Conservation (phyloP, 164 flowering plant species). For the Chimonanthus salicifolius region DNA sequence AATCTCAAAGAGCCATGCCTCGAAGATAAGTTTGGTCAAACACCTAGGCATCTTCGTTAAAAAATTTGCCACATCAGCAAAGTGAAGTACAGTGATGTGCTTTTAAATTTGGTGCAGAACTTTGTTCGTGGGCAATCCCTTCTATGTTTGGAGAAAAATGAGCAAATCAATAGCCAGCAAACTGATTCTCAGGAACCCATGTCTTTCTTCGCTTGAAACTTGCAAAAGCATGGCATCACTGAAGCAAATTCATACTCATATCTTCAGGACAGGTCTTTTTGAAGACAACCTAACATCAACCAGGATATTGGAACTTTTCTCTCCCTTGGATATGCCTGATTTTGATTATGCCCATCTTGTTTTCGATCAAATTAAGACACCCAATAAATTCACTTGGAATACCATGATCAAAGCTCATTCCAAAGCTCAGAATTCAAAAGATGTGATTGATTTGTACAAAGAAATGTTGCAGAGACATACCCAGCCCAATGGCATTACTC, state of each 20-base stretch:
- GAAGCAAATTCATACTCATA: constrained; percentile 21
- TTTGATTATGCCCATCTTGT: constrained; percentile 1
- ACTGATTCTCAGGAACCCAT: constrained; percentile 17
- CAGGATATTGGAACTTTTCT: background rate
- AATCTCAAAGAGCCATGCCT: no score
- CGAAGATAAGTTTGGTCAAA: no score
- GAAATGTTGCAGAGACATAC: constrained; percentile 8
- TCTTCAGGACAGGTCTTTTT: constrained; percentile 8
- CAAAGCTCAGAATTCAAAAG: background rate
- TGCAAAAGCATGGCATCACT: constrained; percentile 8
- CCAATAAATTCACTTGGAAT: constrained; percentile 10
- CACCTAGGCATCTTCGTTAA: no score
- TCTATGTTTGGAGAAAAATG: background rate
- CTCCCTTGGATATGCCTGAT: constrained; percentile 2
- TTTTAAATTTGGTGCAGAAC: no score
- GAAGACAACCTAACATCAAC: constrained; percentile 4
- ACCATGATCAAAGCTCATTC: constrained; percentile 10
- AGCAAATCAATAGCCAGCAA: constrained; percentile 15
- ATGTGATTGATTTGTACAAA: constrained; percentile 5
- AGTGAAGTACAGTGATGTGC: no score
- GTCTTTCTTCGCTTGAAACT: constrained; percentile 12
- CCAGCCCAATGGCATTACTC: constrained; percentile 13
- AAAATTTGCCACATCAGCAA: no score
- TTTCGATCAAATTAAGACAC: constrained; percentile 10
- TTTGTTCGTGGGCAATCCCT: no score